phyloP scores from a whole-genome alignment of 768 basidiomycete species.

The Pulveroboletus sp. region DNA sequence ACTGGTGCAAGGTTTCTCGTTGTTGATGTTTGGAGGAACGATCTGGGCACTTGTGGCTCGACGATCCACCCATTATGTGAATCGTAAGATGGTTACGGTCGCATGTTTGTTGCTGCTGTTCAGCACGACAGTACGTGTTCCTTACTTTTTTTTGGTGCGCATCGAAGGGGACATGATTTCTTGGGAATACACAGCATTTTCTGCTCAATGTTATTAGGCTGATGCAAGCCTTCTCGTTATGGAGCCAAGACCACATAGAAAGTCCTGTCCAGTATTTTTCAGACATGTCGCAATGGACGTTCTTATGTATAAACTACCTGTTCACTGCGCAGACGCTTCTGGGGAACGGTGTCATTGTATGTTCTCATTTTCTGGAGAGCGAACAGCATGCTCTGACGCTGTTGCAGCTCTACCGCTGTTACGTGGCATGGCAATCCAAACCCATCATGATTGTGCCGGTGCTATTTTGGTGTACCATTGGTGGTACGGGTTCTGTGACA shows the following conservation, averaged over 20 bases:
- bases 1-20: constrained; percentile 28
- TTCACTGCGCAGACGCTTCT: constrained; percentile 27
- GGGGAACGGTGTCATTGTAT: constrained; percentile 30
- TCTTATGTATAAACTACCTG: constrained; percentile 25
- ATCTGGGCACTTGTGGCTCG: constrained; percentile 22
- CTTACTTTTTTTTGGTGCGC: not conserved
- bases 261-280: constrained; percentile 26
- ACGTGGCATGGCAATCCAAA: constrained; percentile 32
- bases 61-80: constrained; percentile 8
- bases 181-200: constrained; percentile 19
- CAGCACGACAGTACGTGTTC: constrained; percentile 28
- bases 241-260: constrained; percentile 14
- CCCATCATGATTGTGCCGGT: constrained; percentile 25
- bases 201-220: constrained; percentile 23
- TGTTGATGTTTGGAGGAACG: constrained; percentile 34
- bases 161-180: not conserved
- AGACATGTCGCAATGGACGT: constrained; percentile 25
- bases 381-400: not conserved
- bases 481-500: constrained; percentile 12
- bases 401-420: constrained; percentile 27
- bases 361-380: not conserved
- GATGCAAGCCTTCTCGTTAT: constrained; percentile 25
- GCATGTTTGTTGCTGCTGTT: constrained; percentile 28
- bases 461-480: constrained; percentile 29
- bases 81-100: constrained; percentile 19